These are phyloP conservation scores for Colletotrichum destructivum DNA, from an alignment of 2,329 filamentous ascomycete genomes.

Conservation along the genomic window DNA sequence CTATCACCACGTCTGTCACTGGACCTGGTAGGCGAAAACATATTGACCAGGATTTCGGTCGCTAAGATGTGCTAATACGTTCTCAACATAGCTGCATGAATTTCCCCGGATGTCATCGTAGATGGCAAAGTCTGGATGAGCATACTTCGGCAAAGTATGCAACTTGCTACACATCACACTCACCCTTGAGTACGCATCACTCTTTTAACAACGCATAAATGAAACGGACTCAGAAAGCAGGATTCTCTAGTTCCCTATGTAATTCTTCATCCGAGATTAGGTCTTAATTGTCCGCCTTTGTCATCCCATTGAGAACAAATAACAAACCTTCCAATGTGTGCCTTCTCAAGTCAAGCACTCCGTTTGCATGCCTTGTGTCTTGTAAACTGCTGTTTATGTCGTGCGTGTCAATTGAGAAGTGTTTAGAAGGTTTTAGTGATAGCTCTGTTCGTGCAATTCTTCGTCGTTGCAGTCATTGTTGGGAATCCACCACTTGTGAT, in stretches of 20 bases:
- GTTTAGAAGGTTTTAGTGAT: background rate
- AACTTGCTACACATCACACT: background rate
- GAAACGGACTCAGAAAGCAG: background rate
- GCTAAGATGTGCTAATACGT: background rate
- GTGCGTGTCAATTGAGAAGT: too few species aligned
- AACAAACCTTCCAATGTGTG: background rate
- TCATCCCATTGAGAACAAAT: background rate
- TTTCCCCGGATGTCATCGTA: too few species aligned
- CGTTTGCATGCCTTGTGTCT: too few species aligned
- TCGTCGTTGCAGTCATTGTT: background rate
- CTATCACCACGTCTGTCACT: constrained; percentile 52
- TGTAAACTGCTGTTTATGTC: too few species aligned
- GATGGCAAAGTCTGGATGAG: background rate
- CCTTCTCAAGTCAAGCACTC: background rate
- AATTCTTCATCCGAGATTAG: background rate
- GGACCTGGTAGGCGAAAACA: constrained; percentile 43
- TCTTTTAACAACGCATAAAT: constrained; percentile 3
- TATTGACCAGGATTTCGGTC: too few species aligned
- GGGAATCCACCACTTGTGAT: background rate
- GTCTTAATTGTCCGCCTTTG: too few species aligned
- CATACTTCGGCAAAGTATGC: background rate
- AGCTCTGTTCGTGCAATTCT: background rate
- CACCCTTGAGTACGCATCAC: constrained; percentile 10
- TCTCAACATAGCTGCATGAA: constrained; percentile 6
- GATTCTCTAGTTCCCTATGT: background rate